Conservation (phyloP, 2,329 filamentous ascomycete species). For the Hypoxylon sp. region DNA sequence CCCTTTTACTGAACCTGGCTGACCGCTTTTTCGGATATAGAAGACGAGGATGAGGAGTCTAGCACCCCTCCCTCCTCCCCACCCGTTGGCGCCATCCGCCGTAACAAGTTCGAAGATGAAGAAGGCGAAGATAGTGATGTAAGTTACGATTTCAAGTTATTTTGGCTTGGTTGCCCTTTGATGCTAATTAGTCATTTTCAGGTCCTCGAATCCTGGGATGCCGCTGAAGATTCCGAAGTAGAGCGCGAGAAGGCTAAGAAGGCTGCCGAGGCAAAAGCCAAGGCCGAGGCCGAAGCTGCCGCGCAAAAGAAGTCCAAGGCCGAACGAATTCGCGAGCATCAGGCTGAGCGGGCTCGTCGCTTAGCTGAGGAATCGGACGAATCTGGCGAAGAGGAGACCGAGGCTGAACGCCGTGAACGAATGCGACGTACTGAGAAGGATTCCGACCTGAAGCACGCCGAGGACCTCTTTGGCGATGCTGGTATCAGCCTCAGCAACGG, state of each 20-base stretch:
- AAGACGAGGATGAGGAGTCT: slow-evolving; percentile 56
- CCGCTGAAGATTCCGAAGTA: slow-evolving; percentile 94
- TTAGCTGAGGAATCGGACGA: slow-evolving; percentile 67
- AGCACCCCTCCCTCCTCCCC: slow-evolving; percentile 56
- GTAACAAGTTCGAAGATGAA: slow-evolving; percentile 89
- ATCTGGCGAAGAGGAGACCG: slow-evolving; percentile 77
- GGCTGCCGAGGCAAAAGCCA: slow-evolving; percentile 85
- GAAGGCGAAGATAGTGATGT: slow-evolving; percentile 85
- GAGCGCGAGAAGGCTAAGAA: slow-evolving; percentile 96
- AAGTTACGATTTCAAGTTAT: slow-evolving; percentile 51
- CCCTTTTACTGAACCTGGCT: slow-evolving; percentile 37
- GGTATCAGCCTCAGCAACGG: slow-evolving; percentile 70
- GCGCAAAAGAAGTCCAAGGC: slow-evolving; percentile 92
- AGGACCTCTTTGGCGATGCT: slow-evolving; percentile 86
- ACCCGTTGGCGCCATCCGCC: slow-evolving; percentile 56
- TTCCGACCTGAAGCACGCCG: slow-evolving; percentile 87
- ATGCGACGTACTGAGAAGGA: slow-evolving; percentile 86
- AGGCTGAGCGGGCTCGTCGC: slow-evolving; percentile 69
- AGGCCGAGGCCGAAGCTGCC: slow-evolving; percentile 87
- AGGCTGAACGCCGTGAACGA: slow-evolving; percentile 78
- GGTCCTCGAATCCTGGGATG: slow-evolving; percentile 97
- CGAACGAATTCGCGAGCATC: slow-evolving; percentile 85
- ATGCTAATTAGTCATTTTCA: slow-evolving; percentile 53
- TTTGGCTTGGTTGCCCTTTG: slow-evolving; percentile 26
- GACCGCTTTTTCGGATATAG: slow-evolving; percentile 46